A percentile compares a stretch with the other conserved stretches of the same genome.
phyloP scores from a whole-genome alignment of 768 basidiomycete genomes.

The Gelatoporia subvermispora region DNA sequence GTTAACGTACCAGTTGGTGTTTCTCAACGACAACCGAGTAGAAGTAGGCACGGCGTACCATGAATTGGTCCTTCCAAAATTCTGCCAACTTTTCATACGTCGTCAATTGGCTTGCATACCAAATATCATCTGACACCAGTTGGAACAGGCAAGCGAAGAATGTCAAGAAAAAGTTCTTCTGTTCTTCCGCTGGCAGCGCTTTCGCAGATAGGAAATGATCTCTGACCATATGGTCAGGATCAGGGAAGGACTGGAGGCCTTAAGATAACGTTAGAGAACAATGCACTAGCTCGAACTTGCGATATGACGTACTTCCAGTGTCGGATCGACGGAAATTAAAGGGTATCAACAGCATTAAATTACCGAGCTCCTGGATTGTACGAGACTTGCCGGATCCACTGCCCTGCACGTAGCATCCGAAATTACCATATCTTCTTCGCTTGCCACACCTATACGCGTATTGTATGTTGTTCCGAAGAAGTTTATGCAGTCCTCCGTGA shows the following conservation, averaged over 20 bases:
- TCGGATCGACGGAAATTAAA: slow-evolving; percentile 16
- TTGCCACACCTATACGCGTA: no score
- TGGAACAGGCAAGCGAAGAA: neutral
- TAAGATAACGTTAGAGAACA: no score
- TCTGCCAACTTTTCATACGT: no score
- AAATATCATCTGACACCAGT: neutral
- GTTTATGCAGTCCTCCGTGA: no score
- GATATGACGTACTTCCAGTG: neutral
- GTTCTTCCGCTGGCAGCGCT: neutral
- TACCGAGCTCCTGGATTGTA: slow-evolving; percentile 19
- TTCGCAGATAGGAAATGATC: neutral
- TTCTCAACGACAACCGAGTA: neutral
- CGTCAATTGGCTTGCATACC: no score
- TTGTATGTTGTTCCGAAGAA: no score
- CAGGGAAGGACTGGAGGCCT: neutral
- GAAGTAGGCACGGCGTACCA: no score
- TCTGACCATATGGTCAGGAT: neutral
- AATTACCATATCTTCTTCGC: no score
- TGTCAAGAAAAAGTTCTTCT: neutral
- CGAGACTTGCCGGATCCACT: no score
- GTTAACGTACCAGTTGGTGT: neutral
- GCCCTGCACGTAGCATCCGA: no score
- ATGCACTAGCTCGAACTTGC: no score
- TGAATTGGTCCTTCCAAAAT: no score
- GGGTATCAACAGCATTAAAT: slow-evolving; percentile 19